These are phyloP conservation scores for Nakazawaea ambrosiae DNA, from an alignment of 805 yeast species.

Conservation along the genomic window DNA sequence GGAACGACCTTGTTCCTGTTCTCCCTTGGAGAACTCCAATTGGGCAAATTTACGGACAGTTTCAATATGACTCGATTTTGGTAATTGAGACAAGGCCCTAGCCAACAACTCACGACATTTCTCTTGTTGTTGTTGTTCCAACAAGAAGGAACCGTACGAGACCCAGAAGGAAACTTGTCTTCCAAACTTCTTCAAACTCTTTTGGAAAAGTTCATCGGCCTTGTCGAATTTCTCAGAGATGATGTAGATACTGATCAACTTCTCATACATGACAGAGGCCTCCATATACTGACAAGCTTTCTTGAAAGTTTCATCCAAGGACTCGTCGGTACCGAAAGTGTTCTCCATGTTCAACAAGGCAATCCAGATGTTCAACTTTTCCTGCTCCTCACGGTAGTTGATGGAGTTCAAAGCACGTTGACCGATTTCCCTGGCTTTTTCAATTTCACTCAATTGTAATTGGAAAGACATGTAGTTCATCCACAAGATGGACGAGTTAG, in stretches of 20 bases:
- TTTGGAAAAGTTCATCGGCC: conserved; percentile 63
- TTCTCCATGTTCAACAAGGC: conserved; percentile 91
- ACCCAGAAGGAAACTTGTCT: conserved; percentile 71
- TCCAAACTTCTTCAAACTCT: conserved; percentile 76
- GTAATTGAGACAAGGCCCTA: conserved; percentile 62
- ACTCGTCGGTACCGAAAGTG: conserved; percentile 81
- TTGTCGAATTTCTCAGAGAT: conserved; percentile 64
- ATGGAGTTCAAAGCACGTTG: conserved; percentile 89
- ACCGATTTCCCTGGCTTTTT: conserved; percentile 89
- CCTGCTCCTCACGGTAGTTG: conserved; percentile 85
- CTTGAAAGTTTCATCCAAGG: conserved; percentile 73
- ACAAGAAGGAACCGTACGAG: conserved; percentile 67
- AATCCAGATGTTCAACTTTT: conserved; percentile 92
- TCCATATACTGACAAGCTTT: conserved; percentile 92
- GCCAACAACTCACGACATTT: conserved; percentile 71
- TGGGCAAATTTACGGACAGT: conserved; percentile 85
- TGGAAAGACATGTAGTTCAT: conserved; percentile 99
- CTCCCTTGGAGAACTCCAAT: conserved; percentile 81
- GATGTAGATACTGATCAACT: conserved; percentile 66
- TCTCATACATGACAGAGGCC: conserved; percentile 71
- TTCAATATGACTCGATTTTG: conserved; percentile 70
- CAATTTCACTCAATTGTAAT: conserved; percentile 87
- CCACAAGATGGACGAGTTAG: conserved; percentile 92
- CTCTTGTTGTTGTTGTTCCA: conserved; percentile 49
- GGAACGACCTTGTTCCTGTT: conserved; percentile 90